Conservation (phyloP, 495 filamentous ascomycete genomes). For the Xylaria palmicola region DNA sequence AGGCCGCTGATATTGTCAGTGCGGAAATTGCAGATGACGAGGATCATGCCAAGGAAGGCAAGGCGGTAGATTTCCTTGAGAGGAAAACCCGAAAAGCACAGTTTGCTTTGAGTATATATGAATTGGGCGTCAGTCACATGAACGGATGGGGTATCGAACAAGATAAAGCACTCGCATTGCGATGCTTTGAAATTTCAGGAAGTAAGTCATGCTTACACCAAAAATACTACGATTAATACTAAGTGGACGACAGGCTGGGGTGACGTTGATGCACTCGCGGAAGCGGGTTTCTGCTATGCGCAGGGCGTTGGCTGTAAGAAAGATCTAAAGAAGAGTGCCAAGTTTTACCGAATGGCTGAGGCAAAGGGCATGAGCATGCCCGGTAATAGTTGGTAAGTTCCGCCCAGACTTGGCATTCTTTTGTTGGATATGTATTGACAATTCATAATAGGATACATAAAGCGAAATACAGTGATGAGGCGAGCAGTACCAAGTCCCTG, state of each 20-base stretch:
- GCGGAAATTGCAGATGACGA: conserved; percentile 82
- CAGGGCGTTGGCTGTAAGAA: conserved; percentile 88
- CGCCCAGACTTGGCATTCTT: background rate
- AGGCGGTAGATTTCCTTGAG: conserved; percentile 61
- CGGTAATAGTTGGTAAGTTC: conserved; percentile 87
- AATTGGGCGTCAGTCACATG: conserved; percentile 94
- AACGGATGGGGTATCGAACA: conserved; percentile 97
- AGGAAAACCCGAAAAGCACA: conserved; percentile 81
- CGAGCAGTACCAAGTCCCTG: conserved; percentile 31
- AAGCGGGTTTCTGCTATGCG: conserved; percentile 85
- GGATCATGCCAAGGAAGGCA: conserved; percentile 60
- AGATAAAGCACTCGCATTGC: conserved; percentile 81
- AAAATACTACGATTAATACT: conserved; percentile 13
- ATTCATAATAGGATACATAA: conserved; percentile 78
- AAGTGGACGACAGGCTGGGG: conserved; percentile 66
- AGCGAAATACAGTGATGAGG: conserved; percentile 77
- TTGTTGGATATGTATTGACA: background rate
- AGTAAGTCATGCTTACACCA: conserved; percentile 48
- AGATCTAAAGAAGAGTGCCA: conserved; percentile 90
- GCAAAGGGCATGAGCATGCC: conserved; percentile 95
- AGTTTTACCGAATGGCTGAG: conserved; percentile 86
- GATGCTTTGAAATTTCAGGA: conserved; percentile 95
- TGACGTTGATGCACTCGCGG: conserved; percentile 89
- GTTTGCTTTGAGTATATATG: conserved; percentile 92
- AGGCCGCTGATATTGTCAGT: conserved; percentile 81